Evolutionary conservation across 352 stramenopile genomes (phyloP), one percentile per base, ranked within the genome.

Genomic region (Globisporangium solare): DNA sequence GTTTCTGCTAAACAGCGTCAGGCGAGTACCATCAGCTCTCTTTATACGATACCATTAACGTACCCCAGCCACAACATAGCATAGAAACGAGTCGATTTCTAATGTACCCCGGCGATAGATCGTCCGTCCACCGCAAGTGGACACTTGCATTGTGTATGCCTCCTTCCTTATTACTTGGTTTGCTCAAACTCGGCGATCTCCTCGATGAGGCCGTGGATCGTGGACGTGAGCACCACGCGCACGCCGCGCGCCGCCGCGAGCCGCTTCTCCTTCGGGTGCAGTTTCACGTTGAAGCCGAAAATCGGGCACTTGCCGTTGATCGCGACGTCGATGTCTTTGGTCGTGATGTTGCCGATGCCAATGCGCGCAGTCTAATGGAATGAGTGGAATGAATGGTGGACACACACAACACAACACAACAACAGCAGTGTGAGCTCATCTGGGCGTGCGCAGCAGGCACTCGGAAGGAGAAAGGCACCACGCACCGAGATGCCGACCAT

Each of bases 251-350:
- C 51, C 12, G 64, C 66, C 12, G 83, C 83, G 13, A 91, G 61
- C 39, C 73, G 75, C 37, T 72, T 63, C 66, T 92, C 82, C 18
- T 82, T 79, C 8, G 70, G 67, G 27, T 67, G 76, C 20, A 92
- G 56, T 47, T 86, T 86, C 11, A 93, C 79, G 48, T 91, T 91
- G 56, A 94, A 94, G 32, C 79, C 84, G 31, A 89, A 92, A 61
- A 93, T 93, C 43, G 82, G 83, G 39, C 84, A 94, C 51, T 88
- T 75, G 61, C 74, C 67, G 60, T 87, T 86, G 63, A 88, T 88
- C 18, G 81, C 81, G 13, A 88, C 79, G 47, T 94, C 84, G 37
- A 94, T 89, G 56, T 94, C 84, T 56, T 81, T 80, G 1, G 67
- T 68, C 5, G 84, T 83, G 54, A 94, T 85, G 54, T 89, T 75